Evolutionary conservation across 257 asterid species (phyloP).

Genomic region (Penstemon barbatus): DNA sequence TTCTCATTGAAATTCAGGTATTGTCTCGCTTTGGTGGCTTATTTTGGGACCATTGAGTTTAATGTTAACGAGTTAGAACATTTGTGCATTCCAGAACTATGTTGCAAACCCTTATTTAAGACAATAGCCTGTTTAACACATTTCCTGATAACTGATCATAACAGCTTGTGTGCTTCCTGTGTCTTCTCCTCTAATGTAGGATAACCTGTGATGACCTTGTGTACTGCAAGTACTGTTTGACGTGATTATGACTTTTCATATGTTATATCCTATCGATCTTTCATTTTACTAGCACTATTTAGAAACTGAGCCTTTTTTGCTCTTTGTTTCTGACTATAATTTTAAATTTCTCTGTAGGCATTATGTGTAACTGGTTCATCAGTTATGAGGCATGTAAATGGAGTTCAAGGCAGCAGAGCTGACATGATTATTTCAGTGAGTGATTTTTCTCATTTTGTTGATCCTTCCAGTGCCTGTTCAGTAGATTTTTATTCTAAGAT

Average conservation of each 20-base stretch:
- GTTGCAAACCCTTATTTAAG: not conserved
- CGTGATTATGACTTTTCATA: constrained; percentile 1
- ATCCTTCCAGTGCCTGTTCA: constrained; percentile 25
- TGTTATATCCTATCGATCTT: not conserved
- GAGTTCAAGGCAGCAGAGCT: constrained; percentile 82
- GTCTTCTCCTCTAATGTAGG: not conserved
- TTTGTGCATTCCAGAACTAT: not conserved
- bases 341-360: constrained; percentile 49
- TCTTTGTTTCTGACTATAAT: constrained; percentile 1
- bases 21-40: constrained; percentile 5
- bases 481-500: constrained; percentile 21
- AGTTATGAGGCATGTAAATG: constrained; percentile 65
- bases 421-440: constrained; percentile 94
- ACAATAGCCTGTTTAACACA: not conserved
- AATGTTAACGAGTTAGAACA: not conserved
- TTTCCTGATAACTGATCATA: constrained; percentile 4
- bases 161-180: constrained; percentile 10
- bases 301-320: not conserved
- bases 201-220: not conserved
- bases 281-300: constrained; percentile 9
- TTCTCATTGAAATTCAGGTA: constrained; percentile 88
- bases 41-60: constrained; percentile 8
- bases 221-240: not conserved
- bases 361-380: constrained; percentile 73
- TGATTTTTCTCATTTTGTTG: constrained; percentile 29